Base-by-base conservation (phyloP, 2,329 filamentous ascomycete genomes). In the Alternaria rosae region DNA sequence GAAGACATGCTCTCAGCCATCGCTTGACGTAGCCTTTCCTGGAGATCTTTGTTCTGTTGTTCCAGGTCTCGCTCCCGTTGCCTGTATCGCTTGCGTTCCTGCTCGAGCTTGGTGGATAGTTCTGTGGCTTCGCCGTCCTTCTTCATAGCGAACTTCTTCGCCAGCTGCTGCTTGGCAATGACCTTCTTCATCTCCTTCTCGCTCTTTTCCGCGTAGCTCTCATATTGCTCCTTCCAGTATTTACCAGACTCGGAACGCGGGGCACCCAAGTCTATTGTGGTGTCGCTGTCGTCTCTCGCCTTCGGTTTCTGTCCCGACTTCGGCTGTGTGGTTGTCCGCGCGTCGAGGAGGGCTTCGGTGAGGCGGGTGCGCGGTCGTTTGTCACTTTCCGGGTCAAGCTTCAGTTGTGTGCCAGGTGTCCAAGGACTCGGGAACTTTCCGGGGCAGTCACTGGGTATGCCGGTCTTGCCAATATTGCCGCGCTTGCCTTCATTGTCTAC, bases 161-260 rank as follows among this genome's bases (percentile, higher is more conserved):
- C 91, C 64, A 92, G 83, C 74, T 92, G 88, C 82, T 93, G 92
- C 83, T 93, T 94, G 74, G 88, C 88, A 74, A 94, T 86, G 73
- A 94, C 83, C 80, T 91, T 92, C 81, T 89, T 89, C 84, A 93
- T 89, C 77, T 94, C 90, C 44, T 84, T 85, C 76, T 88, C 88
- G 65, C 91, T 91, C 65, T 91, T 90, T 45, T 87, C 84, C 51
- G 92, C 88, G 72, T 94, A 94, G 57, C 85, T 86, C 68, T 92
- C 86, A 70, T 91, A 94, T 73, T 93, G 87, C 23, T 87, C 85
- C 79, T 94, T 94, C 92, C 92, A 94, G 78, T 91, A 93, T 70
- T 86, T 88, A 7, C 91, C 91, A 5, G 91, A 93, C 61, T 90
- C 86, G 2, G 91, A 92, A 65, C 89, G 87, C 7, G 92, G 91